Percentiles rank a stretch among this genome's conserved stretches.
Conservation (phyloP, 2,329 filamentous ascomycete species). For the Pseudogymnoascus sp. region DNA sequence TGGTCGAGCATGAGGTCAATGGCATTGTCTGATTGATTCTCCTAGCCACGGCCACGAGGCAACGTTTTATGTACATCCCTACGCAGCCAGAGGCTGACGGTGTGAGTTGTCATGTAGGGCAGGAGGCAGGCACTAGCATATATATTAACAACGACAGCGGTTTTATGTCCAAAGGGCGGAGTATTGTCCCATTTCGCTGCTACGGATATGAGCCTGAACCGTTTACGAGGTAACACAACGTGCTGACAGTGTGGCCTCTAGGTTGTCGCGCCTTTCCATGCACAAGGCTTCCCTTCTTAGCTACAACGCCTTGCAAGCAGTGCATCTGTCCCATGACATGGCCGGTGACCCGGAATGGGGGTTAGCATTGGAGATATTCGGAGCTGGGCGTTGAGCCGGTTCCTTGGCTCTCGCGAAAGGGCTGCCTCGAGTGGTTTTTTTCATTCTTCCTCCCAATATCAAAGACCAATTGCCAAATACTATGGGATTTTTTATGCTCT, state of each 20-base stretch:
- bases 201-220: neutral
- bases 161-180: neutral
- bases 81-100: neutral
- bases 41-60: neutral
- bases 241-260: neutral
- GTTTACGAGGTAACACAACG: neutral
- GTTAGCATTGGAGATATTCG: neutral
- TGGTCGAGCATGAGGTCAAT: conserved; percentile 42
- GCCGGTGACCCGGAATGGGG: neutral
- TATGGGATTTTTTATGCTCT: neutral
- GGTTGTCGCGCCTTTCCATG: neutral
- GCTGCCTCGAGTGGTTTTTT: neutral
- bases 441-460: neutral
- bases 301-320: neutral
- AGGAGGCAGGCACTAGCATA: neutral
- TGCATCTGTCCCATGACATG: neutral
- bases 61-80: neutral
- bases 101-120: neutral
- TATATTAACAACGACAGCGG: neutral
- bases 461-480: neutral
- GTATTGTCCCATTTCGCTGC: neutral
- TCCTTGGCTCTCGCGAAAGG: neutral
- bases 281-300: neutral
- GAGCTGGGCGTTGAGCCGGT: neutral
- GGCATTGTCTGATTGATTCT: conserved; percentile 37